Evolutionary conservation across 2,329 filamentous ascomycete species (phyloP), one percentile per base, ranked within the genome.

Genomic region (Ophiostoma sp.): DNA sequence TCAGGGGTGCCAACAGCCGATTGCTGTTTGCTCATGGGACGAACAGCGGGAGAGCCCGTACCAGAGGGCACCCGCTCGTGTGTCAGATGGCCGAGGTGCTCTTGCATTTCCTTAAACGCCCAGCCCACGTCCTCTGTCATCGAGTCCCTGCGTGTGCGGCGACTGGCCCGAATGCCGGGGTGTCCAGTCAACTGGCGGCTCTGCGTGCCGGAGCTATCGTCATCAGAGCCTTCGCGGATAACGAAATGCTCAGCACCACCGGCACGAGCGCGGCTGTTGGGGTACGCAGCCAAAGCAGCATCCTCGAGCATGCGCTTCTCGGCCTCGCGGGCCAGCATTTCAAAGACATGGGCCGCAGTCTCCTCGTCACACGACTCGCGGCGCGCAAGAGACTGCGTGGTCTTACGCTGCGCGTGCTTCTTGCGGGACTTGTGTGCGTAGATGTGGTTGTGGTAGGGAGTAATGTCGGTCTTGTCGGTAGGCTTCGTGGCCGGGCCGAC

Each of bases 71-170:
- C 65, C 1, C 69, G 69, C 58, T 82, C 81, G 72, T 83, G 79
- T 70, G 87, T 83, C 65, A 88, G 77, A 73, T 88, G 82, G 73
- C 91, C 86, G 66, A 88, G 89, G 77, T 94, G 89, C 73, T 88
- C 85, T 73, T 91, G 89, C 89, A 95, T 91, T 73, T 92, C 89
- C 74, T 88, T 85, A 74, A 95, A 83, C 75, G 92, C 92, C 88
- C 90, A 94, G 69, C 85, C 79, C 69, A 84, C 81, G 66, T 85
- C 83, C 73, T 87, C 82, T 65, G 85, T 84, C 2, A 86, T 88
- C 64, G 86, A 87, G 74, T 88, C 86, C 55, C 86, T 83, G 69
- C 85, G 81, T 40, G 76, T 73, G 7, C 74, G 74, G 52, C 74
- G 68, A 9, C n/a, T 47, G 5, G 63, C n/a, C 8, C n/a, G 40